phyloP scores from a whole-genome alignment of 2,329 filamentous ascomycete genomes.

The Acrocalymma vagum region DNA sequence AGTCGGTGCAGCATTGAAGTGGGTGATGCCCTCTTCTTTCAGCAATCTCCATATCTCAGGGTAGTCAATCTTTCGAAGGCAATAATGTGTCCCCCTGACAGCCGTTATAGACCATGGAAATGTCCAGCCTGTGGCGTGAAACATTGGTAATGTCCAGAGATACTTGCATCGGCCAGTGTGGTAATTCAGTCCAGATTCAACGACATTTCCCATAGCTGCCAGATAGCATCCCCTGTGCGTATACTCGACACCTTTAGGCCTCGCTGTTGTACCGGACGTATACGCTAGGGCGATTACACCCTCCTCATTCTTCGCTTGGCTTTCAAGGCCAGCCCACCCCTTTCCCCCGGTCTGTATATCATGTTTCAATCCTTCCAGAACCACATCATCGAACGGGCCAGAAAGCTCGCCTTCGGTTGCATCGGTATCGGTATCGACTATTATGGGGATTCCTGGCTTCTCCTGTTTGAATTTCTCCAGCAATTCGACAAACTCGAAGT shows the following conservation, averaged over 20 bases:
- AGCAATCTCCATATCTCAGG: conserved; percentile 89
- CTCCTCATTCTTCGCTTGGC: conserved; percentile 78
- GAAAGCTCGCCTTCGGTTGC: conserved; percentile 74
- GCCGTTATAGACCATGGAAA: conserved; percentile 95
- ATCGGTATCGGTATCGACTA: conserved; percentile 88
- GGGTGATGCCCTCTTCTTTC: conserved; percentile 86
- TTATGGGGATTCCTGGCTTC: conserved; percentile 71
- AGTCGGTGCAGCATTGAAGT: conserved; percentile 95
- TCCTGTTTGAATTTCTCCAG: conserved; percentile 70
- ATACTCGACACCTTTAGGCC: conserved; percentile 91
- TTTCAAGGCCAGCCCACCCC: conserved; percentile 81
- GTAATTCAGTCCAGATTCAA: conserved; percentile 86
- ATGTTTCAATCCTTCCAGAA: conserved; percentile 79
- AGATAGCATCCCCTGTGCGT: conserved; percentile 90
- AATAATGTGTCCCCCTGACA: conserved; percentile 93
- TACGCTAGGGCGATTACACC: conserved; percentile 87
- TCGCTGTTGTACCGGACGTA: conserved; percentile 90
- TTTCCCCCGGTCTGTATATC: conserved; percentile 71
- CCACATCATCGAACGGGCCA: conserved; percentile 83
- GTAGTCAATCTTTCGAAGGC: conserved; percentile 94
- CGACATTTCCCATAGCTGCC: conserved; percentile 82
- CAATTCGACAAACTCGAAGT: conserved; percentile 78
- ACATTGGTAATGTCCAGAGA: conserved; percentile 93
- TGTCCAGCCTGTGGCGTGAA: conserved; percentile 76
- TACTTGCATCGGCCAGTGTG: conserved; percentile 77